Conservation (phyloP, 2,329 filamentous ascomycete genomes). For the Trichoderma pleuroti region DNA sequence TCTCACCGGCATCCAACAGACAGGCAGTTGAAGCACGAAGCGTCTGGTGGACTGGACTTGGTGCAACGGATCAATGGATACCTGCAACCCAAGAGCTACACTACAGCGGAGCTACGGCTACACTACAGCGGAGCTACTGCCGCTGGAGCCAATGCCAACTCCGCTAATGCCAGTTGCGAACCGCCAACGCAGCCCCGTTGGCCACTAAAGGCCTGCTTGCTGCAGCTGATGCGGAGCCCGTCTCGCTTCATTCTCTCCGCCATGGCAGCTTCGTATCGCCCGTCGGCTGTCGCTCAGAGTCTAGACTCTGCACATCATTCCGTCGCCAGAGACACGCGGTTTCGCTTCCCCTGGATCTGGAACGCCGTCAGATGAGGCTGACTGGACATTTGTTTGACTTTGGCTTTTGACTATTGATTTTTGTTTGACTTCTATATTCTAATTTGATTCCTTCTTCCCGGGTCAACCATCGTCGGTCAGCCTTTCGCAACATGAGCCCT, state of each 20-base stretch:
- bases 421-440: neutral
- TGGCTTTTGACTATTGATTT: neutral
- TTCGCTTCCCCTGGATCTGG: slow-evolving; percentile 10
- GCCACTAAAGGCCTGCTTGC: neutral
- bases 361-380: neutral
- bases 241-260: neutral
- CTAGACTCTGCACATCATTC: slow-evolving; percentile 2
- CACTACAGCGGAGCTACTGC: neutral
- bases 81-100: neutral
- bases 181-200: neutral
- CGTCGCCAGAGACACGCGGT: neutral
- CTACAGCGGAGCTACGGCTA: neutral
- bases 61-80: neutral
- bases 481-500: neutral
- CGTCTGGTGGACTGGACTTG: neutral
- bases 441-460: neutral
- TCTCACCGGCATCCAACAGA: neutral
- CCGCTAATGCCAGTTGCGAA: neutral
- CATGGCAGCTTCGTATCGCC: neutral
- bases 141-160: neutral
- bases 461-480: neutral
- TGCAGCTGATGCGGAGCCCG: neutral
- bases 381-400: neutral
- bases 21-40: neutral
- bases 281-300: slow-evolving; percentile 8